A percentile compares a stretch with the other conserved stretches of the same genome.
These are phyloP conservation scores for Tephrocybe sp. DNA, from an alignment of 768 basidiomycete genomes.

Conservation along the genomic window DNA sequence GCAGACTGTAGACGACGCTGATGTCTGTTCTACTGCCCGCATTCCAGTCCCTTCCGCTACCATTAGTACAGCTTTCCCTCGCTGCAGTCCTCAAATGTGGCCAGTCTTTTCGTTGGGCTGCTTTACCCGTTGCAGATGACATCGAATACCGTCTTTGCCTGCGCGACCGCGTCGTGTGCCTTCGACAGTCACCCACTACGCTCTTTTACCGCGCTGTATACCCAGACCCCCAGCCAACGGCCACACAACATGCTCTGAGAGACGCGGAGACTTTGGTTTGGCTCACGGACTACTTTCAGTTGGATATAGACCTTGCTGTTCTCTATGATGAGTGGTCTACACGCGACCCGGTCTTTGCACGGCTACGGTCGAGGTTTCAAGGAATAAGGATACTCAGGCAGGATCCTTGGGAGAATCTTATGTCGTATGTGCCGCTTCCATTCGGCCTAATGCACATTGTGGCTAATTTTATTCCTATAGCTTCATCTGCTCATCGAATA, in stretches of 20 bases:
- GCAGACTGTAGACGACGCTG: too few species aligned
- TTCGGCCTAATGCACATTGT: background rate
- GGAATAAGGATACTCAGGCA: slow-evolving; percentile 90
- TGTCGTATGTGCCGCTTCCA: slow-evolving; percentile 67
- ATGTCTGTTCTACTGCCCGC: slow-evolving; percentile 31
- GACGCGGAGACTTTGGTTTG: slow-evolving; percentile 71
- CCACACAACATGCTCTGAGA: slow-evolving; percentile 31
- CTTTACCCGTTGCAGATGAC: slow-evolving; percentile 38
- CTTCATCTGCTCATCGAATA: slow-evolving; percentile 98
- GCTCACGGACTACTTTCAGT: slow-evolving; percentile 88
- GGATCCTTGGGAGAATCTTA: slow-evolving; percentile 94
- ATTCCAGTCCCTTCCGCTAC: slow-evolving; percentile 61
- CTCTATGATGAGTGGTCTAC: slow-evolving; percentile 79
- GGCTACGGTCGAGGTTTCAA: slow-evolving; percentile 58
- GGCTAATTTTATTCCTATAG: slow-evolving; percentile 38
- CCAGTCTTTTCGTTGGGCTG: slow-evolving; percentile 84
- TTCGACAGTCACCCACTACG: slow-evolving; percentile 67
- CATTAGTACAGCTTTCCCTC: slow-evolving; percentile 73
- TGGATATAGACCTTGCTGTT: slow-evolving; percentile 66
- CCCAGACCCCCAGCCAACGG: slow-evolving; percentile 43
- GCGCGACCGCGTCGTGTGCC: slow-evolving; percentile 79
- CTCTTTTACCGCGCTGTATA: slow-evolving; percentile 75
- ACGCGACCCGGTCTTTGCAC: slow-evolving; percentile 74
- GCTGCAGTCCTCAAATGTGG: slow-evolving; percentile 79
- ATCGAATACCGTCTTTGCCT: slow-evolving; percentile 79